Evolutionary conservation across 2,329 filamentous ascomycete species (phyloP).

Genomic region (Clonostachys byssicola): DNA sequence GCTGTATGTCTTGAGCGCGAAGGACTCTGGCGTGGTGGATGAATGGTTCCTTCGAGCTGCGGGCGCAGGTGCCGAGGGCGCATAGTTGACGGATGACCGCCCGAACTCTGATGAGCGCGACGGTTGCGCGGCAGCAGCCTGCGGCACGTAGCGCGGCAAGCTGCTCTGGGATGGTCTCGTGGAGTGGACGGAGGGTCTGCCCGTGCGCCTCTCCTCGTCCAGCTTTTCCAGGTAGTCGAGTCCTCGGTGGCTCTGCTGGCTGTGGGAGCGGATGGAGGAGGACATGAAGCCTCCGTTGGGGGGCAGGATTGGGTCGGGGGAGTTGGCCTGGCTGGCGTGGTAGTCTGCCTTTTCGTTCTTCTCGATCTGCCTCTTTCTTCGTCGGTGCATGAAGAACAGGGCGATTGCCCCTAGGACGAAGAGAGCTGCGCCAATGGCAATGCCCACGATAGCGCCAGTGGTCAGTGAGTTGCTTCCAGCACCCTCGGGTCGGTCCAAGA

Average conservation of each 20-base stretch:
- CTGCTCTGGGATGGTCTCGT: too few species aligned
- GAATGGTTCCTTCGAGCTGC: not conserved
- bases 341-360: conserved; percentile 14
- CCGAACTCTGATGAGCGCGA: too few species aligned
- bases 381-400: conserved; percentile 44
- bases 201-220: conserved; percentile 15
- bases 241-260: conserved; percentile 9
- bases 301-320: conserved; percentile 11
- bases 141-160: too few species aligned
- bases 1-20: too few species aligned
- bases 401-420: conserved; percentile 32
- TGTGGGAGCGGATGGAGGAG: conserved; percentile 10
- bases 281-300: conserved; percentile 18
- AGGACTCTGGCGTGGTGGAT: too few species aligned
- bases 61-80: not conserved
- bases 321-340: conserved; percentile 3
- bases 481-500: conserved; percentile 14
- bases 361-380: conserved; percentile 29
- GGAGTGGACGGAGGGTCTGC: not conserved
- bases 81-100: too few species aligned
- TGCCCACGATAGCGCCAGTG: conserved; percentile 47
- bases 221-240: conserved; percentile 32
- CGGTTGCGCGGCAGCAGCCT: too few species aligned
- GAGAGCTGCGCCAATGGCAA: conserved; percentile 39
- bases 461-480: conserved; percentile 27